A percentile compares a stretch with the other conserved stretches of the same genome.
phyloP scores from a whole-genome alignment of 805 yeast species.

The Teunomyces cretensis region DNA sequence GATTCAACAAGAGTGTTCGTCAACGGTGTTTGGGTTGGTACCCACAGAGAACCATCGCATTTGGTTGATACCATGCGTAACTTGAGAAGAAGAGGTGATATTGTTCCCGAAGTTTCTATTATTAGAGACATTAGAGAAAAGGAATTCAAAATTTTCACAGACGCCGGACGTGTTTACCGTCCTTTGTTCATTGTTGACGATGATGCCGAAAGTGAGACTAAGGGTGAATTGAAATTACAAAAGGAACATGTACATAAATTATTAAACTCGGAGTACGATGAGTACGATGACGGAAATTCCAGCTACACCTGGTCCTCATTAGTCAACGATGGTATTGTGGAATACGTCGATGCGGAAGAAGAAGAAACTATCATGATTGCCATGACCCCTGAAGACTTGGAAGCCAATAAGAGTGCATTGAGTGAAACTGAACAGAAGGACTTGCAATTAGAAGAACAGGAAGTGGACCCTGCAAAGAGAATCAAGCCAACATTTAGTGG shows the following conservation, averaged over 20 bases:
- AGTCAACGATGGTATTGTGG: conserved; percentile 83
- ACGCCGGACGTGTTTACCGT: conserved; percentile 97
- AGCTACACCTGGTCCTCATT: conserved; percentile 82
- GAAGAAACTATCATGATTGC: conserved; percentile 98
- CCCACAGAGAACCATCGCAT: conserved; percentile 93
- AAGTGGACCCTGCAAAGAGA: conserved; percentile 77
- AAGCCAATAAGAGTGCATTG: conserved; percentile 50
- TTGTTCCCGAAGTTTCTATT: conserved; percentile 93
- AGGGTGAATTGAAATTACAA: conserved; percentile 77
- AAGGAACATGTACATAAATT: conserved; percentile 81
- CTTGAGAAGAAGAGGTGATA: conserved; percentile 92
- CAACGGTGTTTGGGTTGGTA: conserved; percentile 99
- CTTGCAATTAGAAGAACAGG: conserved; percentile 44
- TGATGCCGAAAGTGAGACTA: conserved; percentile 63
- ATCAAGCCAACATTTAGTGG: conserved; percentile 64
- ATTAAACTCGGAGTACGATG: conserved; percentile 62
- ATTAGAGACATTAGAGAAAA: conserved; percentile 96
- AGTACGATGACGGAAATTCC: conserved; percentile 49
- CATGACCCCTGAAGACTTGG: conserved; percentile 97
- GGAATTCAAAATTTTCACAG: conserved; percentile 94
- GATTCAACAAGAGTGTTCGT: conserved; percentile 93
- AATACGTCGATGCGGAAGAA: conserved; percentile 97
- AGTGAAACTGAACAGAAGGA: conserved; percentile 45
- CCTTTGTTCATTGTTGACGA: conserved; percentile 94
- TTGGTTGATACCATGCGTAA: conserved; percentile 88